These are phyloP conservation scores for Chenopodium quinoa DNA, from an alignment of 148 eudicot genomes.

Conservation along the genomic window DNA sequence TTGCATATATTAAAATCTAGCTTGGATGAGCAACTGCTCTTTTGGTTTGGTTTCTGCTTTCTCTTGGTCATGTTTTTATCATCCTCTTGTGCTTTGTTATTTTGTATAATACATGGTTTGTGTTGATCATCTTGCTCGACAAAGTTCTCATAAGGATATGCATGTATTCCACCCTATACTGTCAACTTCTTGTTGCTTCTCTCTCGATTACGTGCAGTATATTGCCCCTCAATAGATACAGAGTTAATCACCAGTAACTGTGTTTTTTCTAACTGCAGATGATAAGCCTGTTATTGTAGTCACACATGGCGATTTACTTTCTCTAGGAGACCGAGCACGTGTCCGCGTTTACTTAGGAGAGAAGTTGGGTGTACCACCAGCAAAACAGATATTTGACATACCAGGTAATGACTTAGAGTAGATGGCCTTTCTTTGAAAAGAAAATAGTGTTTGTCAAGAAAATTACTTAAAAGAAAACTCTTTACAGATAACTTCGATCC, in stretches of 20 bases:
- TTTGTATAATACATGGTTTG: neutral
- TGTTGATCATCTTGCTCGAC: neutral
- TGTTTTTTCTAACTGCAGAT: constrained; percentile 45
- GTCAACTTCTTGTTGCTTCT: constrained; percentile 2
- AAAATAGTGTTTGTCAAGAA: constrained; percentile 7
- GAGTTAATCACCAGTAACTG: neutral
- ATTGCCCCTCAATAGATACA: neutral
- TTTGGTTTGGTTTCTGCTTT: neutral
- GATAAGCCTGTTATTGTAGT: constrained; percentile 83
- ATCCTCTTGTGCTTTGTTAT: neutral
- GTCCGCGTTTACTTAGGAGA: constrained; percentile 73
- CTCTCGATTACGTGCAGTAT: neutral
- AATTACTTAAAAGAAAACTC: neutral
- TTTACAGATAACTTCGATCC: constrained; percentile 58
- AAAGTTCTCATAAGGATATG: neutral
- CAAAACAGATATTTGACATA: constrained; percentile 76
- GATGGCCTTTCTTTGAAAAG: neutral
- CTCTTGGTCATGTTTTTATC: neutral
- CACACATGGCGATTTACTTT: constrained; percentile 87
- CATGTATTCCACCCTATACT: neutral
- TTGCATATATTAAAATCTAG: neutral
- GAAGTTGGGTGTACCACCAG: constrained; percentile 68
- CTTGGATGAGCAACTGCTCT: neutral
- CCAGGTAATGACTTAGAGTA: constrained; percentile 47
- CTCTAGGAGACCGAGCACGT: constrained; percentile 57